Evolutionary conservation across 257 asterid species (phyloP).

Genomic region (Thymus quinquecostatus): DNA sequence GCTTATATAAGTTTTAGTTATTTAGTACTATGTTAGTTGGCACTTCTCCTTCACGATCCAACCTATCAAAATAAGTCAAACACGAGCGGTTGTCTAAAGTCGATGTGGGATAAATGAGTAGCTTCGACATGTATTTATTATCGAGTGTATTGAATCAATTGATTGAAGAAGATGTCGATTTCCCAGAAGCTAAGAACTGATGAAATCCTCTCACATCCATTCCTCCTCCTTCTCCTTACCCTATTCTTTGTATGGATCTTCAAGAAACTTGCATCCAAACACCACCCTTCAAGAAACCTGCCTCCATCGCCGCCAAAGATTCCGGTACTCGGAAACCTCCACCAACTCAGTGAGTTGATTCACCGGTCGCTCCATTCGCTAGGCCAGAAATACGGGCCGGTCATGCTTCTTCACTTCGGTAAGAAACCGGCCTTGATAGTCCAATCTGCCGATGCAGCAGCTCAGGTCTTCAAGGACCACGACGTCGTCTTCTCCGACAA

Average conservation of each 20-base stretch:
- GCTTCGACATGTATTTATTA: no score
- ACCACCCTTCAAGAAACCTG: background rate
- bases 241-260: background rate
- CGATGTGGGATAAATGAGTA: no score
- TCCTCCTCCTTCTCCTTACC: background rate
- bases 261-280: background rate
- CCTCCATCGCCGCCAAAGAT: conserved; percentile 7
- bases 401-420: conserved; percentile 64
- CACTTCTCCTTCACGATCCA: no score
- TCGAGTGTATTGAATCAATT: no score
- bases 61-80: no score
- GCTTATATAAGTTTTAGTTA: no score
- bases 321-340: conserved; percentile 11
- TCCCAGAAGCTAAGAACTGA: background rate
- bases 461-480: background rate
- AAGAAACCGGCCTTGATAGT: conserved; percentile 9
- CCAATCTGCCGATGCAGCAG: background rate
- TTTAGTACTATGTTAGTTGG: no score
- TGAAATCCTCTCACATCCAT: conserved; percentile 1
- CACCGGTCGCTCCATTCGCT: conserved; percentile 47
- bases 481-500: conserved; percentile 35
- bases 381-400: conserved; percentile 47
- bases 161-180: background rate
- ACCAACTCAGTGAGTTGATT: conserved; percentile 20
- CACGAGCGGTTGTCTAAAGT: no score